Evolutionary conservation across 2,329 filamentous ascomycete species (phyloP), one percentile per base, ranked within the genome.

Genomic region (Aspergillus persii): DNA sequence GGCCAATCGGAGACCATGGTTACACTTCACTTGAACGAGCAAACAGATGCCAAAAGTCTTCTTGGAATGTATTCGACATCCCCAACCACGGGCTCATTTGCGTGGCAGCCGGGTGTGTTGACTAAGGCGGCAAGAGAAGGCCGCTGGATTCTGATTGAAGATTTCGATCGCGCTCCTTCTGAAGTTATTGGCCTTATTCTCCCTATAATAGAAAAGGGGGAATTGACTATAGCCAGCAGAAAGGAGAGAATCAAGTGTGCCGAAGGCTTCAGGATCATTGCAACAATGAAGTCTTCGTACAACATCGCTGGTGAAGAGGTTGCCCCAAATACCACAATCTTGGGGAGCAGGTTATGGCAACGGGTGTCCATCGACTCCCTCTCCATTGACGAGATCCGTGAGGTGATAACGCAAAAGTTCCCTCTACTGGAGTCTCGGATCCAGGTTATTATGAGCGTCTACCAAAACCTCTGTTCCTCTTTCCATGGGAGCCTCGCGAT

Each of bases 41-140:
- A 99, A 75, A 98, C 93, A 2, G 95, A 99, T 76, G 93, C 94
- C 0, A 99, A 99, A 76, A 90, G 96, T 79, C 85, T 99, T 46
- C 86, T 99, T 63, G 95, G 95, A 3, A 86, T 98, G 72, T 98
- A 99, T 76, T 91, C 94, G 1, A 95, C 92, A 26, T 93, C 92
- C 59, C 86, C 89, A 15, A 90, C 89, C 61, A 93, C 92, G 1
- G 93, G 93, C 1, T 93, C 91, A 8, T 99, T 99, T 72, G 85
- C 86, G 53, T 99, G 95, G 95, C 87, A 91, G 60, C 86, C 95
- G 3, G 95, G 95, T 76, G 91, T 98, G 23, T 80, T 99, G 66
- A 97, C 95, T 0, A 96, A 92, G 31, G 96, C 96, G 39, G 92
- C 98, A 2, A 89, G 85, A 70, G 94, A 99, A 79, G 96, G 95